Evolutionary conservation across 2,329 filamentous ascomycete genomes (phyloP), one percentile per base, ranked within the genome.

Genomic region (Paraconiothyrium brasiliense): DNA sequence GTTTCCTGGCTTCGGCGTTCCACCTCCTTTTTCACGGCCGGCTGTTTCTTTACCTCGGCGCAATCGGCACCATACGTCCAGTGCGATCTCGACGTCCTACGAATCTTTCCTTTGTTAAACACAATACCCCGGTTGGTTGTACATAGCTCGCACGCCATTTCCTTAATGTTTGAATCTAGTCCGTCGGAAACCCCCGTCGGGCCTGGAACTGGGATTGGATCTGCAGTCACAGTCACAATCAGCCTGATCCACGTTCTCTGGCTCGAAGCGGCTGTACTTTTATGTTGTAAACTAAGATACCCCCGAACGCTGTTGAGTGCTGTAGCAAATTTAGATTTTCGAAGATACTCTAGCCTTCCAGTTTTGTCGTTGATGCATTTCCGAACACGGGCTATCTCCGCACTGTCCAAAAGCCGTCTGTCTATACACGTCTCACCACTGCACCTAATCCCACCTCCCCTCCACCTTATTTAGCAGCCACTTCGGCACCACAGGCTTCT

Each of bases 381-480:
- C 39, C 2, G 1, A 30, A 41, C 5, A 41, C 39, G n/a, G 39
- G n/a, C 39, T 9, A 8, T 41, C 39, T n/a, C n/a, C 8, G 39
- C 39, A 20, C n/a, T n/a, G 13, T 11, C 9, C 16, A n/a, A 3
- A 5, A 2, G 9, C 27, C 32, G 5, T 35, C 14, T 20, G 5
- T 35, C 14, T 20, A 13, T 16, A 35, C 30, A 13, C 20, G 20
- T 11, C 27, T 51, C 32, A 34, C 35, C 37, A n/a, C 13, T 5
- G 24, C 4, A 41, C 41, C 54, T 56, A 71, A 58, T 70, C 65
- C 67, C 70, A 72, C 20, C 66, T 56, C 13, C 68, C 71, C 10
- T 65, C 69, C 24, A 89, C 85, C 78, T 86, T 84, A 37, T 78
- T 79, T 73, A 76, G 77, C 67, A 91, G 75, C 90, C 90, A 92